A percentile compares a stretch with the other conserved stretches of the same genome.
phyloP scores from a whole-genome alignment of 2,329 filamentous ascomycete genomes.

The Sodiomyces alkalinus region DNA sequence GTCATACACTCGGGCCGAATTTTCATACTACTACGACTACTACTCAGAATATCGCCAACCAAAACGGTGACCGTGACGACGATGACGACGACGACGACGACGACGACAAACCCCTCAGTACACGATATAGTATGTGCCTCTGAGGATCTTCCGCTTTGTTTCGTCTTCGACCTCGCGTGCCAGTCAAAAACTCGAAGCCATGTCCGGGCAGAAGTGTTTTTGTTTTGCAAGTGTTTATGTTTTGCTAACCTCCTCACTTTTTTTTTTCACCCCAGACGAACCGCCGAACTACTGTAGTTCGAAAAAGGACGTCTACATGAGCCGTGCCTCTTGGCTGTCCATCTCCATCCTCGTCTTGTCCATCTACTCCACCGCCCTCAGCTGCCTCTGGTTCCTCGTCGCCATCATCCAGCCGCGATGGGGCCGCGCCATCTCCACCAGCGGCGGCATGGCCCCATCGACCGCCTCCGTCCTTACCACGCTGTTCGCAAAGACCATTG shows the following conservation, averaged over 20 bases:
- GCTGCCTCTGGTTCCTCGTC: slow-evolving; percentile 49
- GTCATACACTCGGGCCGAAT: too few species aligned
- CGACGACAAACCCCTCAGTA: slow-evolving; percentile 15
- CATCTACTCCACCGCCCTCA: slow-evolving; percentile 47
- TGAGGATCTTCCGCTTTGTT: background rate
- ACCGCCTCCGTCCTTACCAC: slow-evolving; percentile 55
- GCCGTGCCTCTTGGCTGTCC: slow-evolving; percentile 30
- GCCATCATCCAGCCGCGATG: slow-evolving; percentile 49
- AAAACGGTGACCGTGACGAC: background rate
- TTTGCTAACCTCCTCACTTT: too few species aligned
- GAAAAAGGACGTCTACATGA: slow-evolving; percentile 15
- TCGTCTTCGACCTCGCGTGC: too few species aligned
- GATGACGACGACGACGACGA: slow-evolving; percentile 3
- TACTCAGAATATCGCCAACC: too few species aligned
- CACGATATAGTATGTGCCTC: slow-evolving; percentile 13
- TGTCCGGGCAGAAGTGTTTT: too few species aligned
- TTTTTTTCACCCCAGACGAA: too few species aligned
- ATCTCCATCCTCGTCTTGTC: slow-evolving; percentile 31
- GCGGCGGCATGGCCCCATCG: slow-evolving; percentile 38
- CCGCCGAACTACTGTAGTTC: slow-evolving; percentile 19
- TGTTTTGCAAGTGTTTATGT: too few species aligned
- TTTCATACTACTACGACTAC: too few species aligned
- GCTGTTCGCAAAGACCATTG: slow-evolving; percentile 59
- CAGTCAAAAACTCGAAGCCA: too few species aligned
- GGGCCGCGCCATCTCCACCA: slow-evolving; percentile 38